Evolutionary conservation across 306 rosid species (phyloP).

Genomic region (Crotalaria pallida): DNA sequence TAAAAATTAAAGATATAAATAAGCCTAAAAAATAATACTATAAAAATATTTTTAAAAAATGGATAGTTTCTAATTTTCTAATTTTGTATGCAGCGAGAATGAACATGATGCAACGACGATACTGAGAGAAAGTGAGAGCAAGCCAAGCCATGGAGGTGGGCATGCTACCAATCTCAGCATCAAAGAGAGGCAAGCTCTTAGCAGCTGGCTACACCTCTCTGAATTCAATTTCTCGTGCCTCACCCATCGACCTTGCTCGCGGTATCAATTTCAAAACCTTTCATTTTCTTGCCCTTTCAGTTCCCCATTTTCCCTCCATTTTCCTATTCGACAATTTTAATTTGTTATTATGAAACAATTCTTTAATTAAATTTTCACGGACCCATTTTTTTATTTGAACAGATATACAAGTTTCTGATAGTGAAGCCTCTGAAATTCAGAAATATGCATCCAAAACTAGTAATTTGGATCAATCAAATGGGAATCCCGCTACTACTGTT

Average conservation of each 20-base stretch:
- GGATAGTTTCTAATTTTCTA: too few relatives aligned
- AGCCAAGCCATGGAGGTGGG: constrained; percentile 63
- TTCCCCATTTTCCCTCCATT: background rate
- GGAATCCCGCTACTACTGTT: constrained; percentile 18
- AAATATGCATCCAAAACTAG: constrained; percentile 43
- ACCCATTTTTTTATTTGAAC: constrained; percentile 14
- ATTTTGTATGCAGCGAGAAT: background rate
- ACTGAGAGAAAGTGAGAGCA: background rate
- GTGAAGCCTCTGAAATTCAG: constrained; percentile 68
- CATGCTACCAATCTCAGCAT: constrained; percentile 66
- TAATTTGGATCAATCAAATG: constrained; percentile 46
- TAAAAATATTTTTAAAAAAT: too few relatives aligned
- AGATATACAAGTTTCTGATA: constrained; percentile 58
- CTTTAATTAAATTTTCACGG: background rate
- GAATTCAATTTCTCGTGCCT: constrained; percentile 43
- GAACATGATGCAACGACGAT: background rate
- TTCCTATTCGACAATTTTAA: background rate
- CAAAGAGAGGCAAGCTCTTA: constrained; percentile 74
- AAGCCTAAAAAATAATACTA: too few relatives aligned
- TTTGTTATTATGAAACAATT: background rate
- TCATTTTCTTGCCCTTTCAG: background rate
- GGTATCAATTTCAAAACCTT: constrained; percentile 38
- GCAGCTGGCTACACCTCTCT: constrained; percentile 69
- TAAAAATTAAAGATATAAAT: too few relatives aligned
- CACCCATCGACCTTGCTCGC: constrained; percentile 58